Conservation (phyloP, 1,139 yeast genomes). For the Trichomonascaceae sp. region DNA sequence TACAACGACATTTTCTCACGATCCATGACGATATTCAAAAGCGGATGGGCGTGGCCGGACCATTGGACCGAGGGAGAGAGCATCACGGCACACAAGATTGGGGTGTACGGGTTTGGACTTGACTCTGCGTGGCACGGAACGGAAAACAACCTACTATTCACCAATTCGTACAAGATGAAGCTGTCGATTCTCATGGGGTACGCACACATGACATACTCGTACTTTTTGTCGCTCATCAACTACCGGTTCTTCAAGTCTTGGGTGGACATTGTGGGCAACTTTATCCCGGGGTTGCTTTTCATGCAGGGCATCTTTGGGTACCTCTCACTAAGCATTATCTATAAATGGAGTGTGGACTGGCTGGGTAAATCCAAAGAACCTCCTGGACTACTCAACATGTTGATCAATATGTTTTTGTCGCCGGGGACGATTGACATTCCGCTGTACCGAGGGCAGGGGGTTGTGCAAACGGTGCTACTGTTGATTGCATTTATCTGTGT, state of each 20-base stretch:
- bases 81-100: constrained; percentile 48
- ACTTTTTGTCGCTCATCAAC: constrained; percentile 73
- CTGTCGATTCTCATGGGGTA: constrained; percentile 89
- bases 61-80: constrained; percentile 47
- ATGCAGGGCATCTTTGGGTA: constrained; percentile 96
- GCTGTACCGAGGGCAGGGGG: constrained; percentile 72
- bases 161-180: constrained; percentile 95
- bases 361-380: constrained; percentile 58
- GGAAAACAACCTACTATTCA: constrained; percentile 77
- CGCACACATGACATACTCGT: constrained; percentile 86
- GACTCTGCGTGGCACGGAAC: constrained; percentile 98
- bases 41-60: constrained; percentile 92
- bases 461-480: constrained; percentile 62
- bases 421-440: constrained; percentile 84
- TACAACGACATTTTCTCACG: constrained; percentile 90
- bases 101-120: constrained; percentile 72
- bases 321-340: constrained; percentile 66
- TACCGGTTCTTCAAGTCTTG: constrained; percentile 57
- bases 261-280: constrained; percentile 85
- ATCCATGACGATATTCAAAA: constrained; percentile 70
- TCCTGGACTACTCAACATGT: constrained; percentile 88
- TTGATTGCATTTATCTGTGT: constrained; percentile 74
- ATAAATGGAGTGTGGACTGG: constrained; percentile 97
- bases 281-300: constrained; percentile 84
- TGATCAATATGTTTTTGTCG: constrained; percentile 87